Base-by-base conservation (phyloP, 805 yeast genomes). In the Wickerhamomyces kurtzmanii region DNA sequence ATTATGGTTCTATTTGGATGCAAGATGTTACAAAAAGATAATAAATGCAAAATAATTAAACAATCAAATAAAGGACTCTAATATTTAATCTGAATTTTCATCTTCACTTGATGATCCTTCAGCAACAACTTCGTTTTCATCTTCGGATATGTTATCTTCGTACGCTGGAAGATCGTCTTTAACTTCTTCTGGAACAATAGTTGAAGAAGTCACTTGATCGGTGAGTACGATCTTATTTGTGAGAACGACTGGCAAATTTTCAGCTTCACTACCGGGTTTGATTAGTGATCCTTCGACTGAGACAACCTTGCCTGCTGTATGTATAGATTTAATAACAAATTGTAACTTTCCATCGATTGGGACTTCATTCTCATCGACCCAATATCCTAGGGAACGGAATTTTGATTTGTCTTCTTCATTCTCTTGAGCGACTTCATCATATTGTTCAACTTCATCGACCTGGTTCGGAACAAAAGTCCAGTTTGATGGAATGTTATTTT, bases 391-490 rank as follows among this genome's bases (percentile, higher is more conserved):
- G 0, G 86, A 76, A 32, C 65, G 64, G 31, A 65, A 57, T 27
- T 52, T 53, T 8, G 36, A 26, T 15, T 36, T 40, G 28, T 37
- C 36, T 18, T 29, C 34, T 9, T 32, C 46, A 17, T 35, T 38
- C 9, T 34, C 37, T 5, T 28, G 35, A 7, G 42, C 44, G 15
- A 47, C 54, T 9, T 36, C 42, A 12, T 33, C 29, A 6, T 38
- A 47, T 1, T 40, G 40, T 8, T 34, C 37, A 16, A 44, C 39
- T 38, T 73, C 84, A 42, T 80, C 89, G 15, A 66, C 75, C 48
- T 84, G 85, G 43, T 68, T 74, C 28, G 91, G 89, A 30, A 83
- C 67, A 54, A 89, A 91, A 19, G 62, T 62, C 98, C 98, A 91
- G 26, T 63, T 68, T 23, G 61, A 57, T n/a, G 98, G 98, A 35